Base-by-base conservation (phyloP, 768 basidiomycete genomes). In the Lactifluus volemus region DNA sequence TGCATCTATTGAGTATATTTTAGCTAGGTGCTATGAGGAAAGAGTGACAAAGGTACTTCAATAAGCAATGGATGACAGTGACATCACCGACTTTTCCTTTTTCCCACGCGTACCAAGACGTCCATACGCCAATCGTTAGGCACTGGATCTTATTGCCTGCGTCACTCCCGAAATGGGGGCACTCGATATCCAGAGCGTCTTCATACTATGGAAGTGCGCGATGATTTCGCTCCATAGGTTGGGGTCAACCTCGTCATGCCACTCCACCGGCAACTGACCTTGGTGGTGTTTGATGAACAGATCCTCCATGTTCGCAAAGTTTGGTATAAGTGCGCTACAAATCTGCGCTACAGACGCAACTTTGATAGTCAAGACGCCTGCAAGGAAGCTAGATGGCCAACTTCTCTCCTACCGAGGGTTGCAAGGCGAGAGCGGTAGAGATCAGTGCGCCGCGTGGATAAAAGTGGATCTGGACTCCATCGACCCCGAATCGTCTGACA, bases 161-260 rank as follows among this genome's bases (percentile, higher is more conserved):
- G 47, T 30, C 2, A 56, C 19, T 19, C 48, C 55, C 36, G 47
- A 29, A 10, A 49, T 34, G 47, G 48, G 45, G 15, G 34, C 55
- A 12, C 55, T 56, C 10, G 55, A 56, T 48, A 56, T 6, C 55
- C 55, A 56, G 45, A 56, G 25, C 36, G 44, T 56, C 41, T 49
- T 56, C 45, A 56, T 47, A 19, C 47, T 9, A 36, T 14, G 14
- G 7, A 49, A 56, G 21, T 47, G 55, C 21, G 36, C 45, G 34
- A 56, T 12, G 21, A 56, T 2, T 10, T 47, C 45, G 7, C 21
- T 25, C 55, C 55, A 56, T 5, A 56, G 34, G 19, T 19, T 10
- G 14, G 34, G 45, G 34, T 56, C 55, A 21, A 56, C 34, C 34
- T 56, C 25, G 4, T 36, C 21, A 7, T 38, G 19, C 55, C 45